phyloP scores from a whole-genome alignment of 2,329 filamentous ascomycete genomes.

The Paecilomyces sp. region DNA sequence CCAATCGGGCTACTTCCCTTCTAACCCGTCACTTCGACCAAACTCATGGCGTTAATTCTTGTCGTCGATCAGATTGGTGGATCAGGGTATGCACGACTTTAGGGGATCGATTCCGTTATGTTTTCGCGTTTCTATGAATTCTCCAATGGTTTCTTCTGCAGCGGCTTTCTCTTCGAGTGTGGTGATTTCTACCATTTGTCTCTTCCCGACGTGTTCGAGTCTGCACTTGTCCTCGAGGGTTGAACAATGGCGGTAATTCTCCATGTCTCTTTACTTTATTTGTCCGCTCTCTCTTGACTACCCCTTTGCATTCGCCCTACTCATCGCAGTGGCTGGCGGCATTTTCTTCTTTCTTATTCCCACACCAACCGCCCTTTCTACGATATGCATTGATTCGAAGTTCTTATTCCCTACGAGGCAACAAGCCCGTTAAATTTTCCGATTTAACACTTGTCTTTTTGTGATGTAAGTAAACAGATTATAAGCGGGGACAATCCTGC shows the following conservation, averaged over 20 bases:
- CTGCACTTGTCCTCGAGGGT: not conserved
- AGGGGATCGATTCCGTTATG: not conserved
- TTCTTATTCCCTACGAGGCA: not conserved
- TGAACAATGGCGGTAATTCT: not conserved
- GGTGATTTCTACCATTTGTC: not conserved
- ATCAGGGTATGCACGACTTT: not conserved
- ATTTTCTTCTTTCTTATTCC: not conserved
- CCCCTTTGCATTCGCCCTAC: not conserved
- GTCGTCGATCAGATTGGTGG: not conserved
- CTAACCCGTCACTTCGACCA: constrained; percentile 6
- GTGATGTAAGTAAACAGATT: not conserved
- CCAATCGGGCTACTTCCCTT: constrained; percentile 24
- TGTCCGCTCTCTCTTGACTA: not conserved
- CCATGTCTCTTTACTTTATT: not conserved
- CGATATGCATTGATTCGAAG: not conserved
- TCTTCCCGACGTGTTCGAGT: not conserved
- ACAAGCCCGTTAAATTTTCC: not conserved
- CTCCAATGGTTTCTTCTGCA: not conserved
- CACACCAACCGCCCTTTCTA: not conserved
- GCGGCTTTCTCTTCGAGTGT: not conserved
- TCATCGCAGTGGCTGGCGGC: not conserved
- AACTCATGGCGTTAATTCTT: constrained; percentile 8
- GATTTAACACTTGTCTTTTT: not conserved
- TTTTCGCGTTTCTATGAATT: not conserved
- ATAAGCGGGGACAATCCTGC: not conserved